Conservation (phyloP, 768 basidiomycete genomes). For the Lactarius evosmus region DNA sequence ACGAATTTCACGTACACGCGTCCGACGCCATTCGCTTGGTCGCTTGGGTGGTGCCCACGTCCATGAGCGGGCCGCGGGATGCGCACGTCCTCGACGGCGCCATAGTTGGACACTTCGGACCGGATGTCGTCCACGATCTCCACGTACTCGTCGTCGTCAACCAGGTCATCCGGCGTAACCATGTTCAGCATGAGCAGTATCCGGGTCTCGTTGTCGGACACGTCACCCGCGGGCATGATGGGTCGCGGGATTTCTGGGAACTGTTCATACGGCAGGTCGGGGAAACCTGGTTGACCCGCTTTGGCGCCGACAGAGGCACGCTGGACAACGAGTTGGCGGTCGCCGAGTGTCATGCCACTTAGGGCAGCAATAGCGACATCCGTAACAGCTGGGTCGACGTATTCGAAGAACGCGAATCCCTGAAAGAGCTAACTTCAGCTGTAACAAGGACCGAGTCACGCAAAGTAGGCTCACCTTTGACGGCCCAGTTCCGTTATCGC, state of each 20-base stretch:
- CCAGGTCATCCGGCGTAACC: conserved; percentile 91
- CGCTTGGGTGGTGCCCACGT: conserved; percentile 34
- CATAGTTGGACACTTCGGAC: conserved; percentile 82
- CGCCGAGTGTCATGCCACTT: conserved; percentile 97
- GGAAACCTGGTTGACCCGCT: conserved; percentile 61
- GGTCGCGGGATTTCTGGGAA: conserved; percentile 84
- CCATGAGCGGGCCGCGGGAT: conserved; percentile 77
- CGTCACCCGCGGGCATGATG: conserved; percentile 82
- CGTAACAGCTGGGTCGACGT: conserved; percentile 82
- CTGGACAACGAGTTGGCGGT: conserved; percentile 93
- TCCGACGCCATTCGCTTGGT: conserved; percentile 91
- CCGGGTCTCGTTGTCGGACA: conserved; percentile 50
- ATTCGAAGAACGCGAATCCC: conserved; percentile 99
- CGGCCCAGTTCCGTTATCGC: conserved; percentile 83
- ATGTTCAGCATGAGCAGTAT: conserved; percentile 98
- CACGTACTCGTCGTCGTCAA: conserved; percentile 86
- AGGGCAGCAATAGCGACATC: conserved; percentile 95
- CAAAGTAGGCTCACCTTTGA: conserved; percentile 63
- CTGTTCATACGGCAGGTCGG: conserved; percentile 69
- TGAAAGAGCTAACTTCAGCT: conserved; percentile 34
- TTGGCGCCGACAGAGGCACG: conserved; percentile 94
- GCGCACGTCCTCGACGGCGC: conserved; percentile 76
- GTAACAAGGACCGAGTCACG: not conserved
- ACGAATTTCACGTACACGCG: conserved; percentile 91
- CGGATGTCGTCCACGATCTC: conserved; percentile 95